Evolutionary conservation across 2,329 filamentous ascomycete species (phyloP).

Genomic region (Colletotrichum graminicola): DNA sequence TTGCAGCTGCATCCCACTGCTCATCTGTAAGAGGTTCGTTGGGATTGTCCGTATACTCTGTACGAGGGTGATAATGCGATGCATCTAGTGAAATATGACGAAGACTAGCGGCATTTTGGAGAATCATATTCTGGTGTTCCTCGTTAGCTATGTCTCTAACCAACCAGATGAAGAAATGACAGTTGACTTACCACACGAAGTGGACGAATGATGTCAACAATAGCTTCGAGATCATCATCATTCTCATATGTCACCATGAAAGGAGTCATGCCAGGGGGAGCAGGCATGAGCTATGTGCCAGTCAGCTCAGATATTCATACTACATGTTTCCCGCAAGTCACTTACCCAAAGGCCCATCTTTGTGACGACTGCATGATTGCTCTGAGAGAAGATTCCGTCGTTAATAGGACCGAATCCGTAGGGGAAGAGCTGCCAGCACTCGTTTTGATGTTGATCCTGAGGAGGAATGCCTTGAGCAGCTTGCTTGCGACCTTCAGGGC

Average conservation of each 20-base stretch:
- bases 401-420: conserved; percentile 55
- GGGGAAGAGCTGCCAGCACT: conserved; percentile 53
- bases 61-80: conserved; percentile 52
- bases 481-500: conserved; percentile 49
- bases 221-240: conserved; percentile 51
- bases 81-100: conserved; percentile 58
- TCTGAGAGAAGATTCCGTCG: conserved; percentile 64
- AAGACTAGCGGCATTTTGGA: conserved; percentile 61
- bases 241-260: conserved; percentile 56
- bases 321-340: neutral
- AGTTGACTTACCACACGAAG: conserved; percentile 42
- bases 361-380: conserved; percentile 64
- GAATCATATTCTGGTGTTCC: conserved; percentile 45
- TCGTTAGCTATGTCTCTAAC: neutral
- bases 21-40: conserved; percentile 48
- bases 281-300: conserved; percentile 49
- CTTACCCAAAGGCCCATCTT: conserved; percentile 62
- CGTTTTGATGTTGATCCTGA: conserved; percentile 47
- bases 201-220: conserved; percentile 54
- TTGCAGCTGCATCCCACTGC: conserved; percentile 55
- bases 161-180: no score
- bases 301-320: neutral
- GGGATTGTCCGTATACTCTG: conserved; percentile 44
- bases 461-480: conserved; percentile 52
- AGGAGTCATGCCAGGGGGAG: conserved; percentile 51